Base-by-base conservation (phyloP, 768 basidiomycete species). In the Podaxis sp. region DNA sequence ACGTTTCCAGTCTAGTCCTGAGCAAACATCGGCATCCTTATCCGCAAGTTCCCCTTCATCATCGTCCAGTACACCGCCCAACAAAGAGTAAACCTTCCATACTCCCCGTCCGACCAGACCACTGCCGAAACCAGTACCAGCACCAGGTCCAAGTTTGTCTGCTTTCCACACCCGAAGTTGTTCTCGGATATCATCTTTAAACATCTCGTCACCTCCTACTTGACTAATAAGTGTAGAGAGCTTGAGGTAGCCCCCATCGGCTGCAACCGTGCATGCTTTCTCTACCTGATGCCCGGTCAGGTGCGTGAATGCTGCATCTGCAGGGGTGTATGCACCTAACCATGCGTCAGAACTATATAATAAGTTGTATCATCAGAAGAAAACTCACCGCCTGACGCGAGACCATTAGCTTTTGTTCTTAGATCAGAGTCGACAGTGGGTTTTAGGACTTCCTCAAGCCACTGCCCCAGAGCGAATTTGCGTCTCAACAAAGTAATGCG, bases 1-100 rank as follows among this genome's bases (percentile, higher is more conserved):
- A 19, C 95, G 86, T 73, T 95, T 96, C 97, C 97, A 99, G 71
- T 97, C 96, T 58, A 98, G 74, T 0, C 86, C 90, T 57, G 87
- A 78, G 17, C 86, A 79, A 4, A 97, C 78, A 60, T 85, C 69
- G 26, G 73, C 74, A 15, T 66, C 72, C 6, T 69, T 66, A n/a
- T 83, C 64, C 75, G 80, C 55, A 79, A 82, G 33, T 82, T 70
- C 86, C 49, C 83, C 80, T 9, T 88, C 79, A 5, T 86, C 73
- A 64, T 84, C 82, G 63, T 87, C 81, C 51, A 90, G 81, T 36
- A 76, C 64, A 8, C 97, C 97, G 22, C 89, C 87, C 11, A 99
- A 81, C 9, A 98, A 75, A 12, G 91, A 89, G 70, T 96, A 96
- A 22, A 96, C 77, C 70, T 87, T 91, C 68, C 91, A 84, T 40